phyloP scores from a whole-genome alignment of 345 rosid genomes.

The Garcia nutans region DNA sequence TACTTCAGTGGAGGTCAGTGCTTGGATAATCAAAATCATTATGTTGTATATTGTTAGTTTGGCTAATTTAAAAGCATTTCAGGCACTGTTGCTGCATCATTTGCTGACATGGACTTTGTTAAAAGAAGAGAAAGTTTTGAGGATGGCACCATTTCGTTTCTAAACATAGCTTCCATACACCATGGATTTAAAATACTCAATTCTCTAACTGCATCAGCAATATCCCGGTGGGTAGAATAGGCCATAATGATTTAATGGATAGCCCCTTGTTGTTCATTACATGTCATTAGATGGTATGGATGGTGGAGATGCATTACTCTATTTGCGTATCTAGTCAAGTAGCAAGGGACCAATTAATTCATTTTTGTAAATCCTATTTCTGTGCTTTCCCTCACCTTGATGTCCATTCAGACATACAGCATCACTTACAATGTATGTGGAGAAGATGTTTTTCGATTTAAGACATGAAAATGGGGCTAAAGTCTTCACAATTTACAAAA shows the following conservation, averaged over 20 bases:
- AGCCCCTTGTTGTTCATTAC: background rate
- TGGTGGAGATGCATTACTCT: background rate
- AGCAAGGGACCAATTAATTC: background rate
- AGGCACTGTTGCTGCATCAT: constrained; percentile 93
- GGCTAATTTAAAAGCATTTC: constrained; percentile 23
- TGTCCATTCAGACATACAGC: constrained; percentile 58
- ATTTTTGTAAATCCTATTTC: background rate
- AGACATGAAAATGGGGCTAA: constrained; percentile 61
- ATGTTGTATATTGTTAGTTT: background rate
- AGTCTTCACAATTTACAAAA: constrained; percentile 68
- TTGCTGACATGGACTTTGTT: constrained; percentile 93
- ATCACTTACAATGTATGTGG: constrained; percentile 61
- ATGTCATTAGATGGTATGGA: background rate
- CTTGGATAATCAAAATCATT: constrained; percentile 11
- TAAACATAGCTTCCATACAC: constrained; percentile 76
- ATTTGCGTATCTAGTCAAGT: background rate
- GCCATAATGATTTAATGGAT: background rate
- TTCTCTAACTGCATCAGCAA: constrained; percentile 62
- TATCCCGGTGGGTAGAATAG: constrained; percentile 49
- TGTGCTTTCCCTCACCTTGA: background rate
- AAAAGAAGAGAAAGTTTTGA: constrained; percentile 82
- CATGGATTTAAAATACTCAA: constrained; percentile 80
- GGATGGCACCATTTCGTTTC: constrained; percentile 86
- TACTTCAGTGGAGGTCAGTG: constrained; percentile 94
- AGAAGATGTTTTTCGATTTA: constrained; percentile 59